Base-by-base conservation (phyloP, 1,284 basidiomycete genomes). In the Afroboletus lepidellus region DNA sequence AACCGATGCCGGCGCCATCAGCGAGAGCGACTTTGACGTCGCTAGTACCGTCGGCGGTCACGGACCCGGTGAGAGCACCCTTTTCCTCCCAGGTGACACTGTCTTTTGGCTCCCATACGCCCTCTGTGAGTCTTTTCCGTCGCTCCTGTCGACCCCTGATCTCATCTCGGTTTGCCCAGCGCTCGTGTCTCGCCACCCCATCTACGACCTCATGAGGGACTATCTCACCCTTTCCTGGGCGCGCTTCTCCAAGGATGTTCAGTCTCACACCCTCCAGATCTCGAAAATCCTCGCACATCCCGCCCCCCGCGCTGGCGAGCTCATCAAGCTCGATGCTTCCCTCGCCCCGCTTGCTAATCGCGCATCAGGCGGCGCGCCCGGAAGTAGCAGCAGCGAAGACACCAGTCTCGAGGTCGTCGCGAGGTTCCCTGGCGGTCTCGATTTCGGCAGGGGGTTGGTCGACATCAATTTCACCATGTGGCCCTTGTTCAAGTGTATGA, bases 391-490 rank as follows among this genome's bases (percentile, higher is more conserved):
- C 48, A 76, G 61, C 51, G 77, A 82, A 27, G 87, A 89, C 53
- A 82, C 86, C 2, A 87, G 78, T 59, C 73, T 92, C 33, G 89
- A 92, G 67, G 90, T 92, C 54, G 85, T 92, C 41, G 87, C 90
- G 23, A 83, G 89, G 47, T 92, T 92, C 73, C 89, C 89, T 25
- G 89, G 89, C 32, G 90, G 90, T 16, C 77, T 92, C 41, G 89
- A 92, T 69, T 92, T 92, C 63, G 89, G 90, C 20, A 79, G 84
- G 47, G 90, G 89, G 6, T 73, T 92, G 47, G 89, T 92, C 25
- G 89, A 92, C 60, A 88, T 90, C 62, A 92, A 92, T 69, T 95
- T 96, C 67, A 93, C 94, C 44, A 92, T 97, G 84, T 98, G 94
- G 94, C 95, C 95, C 0, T 69, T 98, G 49, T 98, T 98, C 81